phyloP scores from a whole-genome alignment of 495 filamentous ascomycete genomes.

The Xylaria bambusicola region DNA sequence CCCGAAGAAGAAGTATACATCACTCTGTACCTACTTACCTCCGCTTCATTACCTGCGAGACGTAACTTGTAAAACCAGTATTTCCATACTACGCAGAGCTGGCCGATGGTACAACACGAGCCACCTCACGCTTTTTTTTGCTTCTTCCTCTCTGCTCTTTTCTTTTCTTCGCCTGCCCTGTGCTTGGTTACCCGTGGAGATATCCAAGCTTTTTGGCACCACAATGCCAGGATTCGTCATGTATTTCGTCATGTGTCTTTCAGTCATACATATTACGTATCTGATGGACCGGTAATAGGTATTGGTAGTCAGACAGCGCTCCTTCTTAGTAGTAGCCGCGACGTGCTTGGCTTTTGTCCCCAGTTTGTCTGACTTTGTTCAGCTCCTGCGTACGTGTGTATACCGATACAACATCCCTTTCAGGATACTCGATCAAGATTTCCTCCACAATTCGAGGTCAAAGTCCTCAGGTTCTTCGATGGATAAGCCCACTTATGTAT shows the following conservation, averaged over 20 bases:
- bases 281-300: too few relatives aligned
- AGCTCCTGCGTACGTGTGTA: neutral
- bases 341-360: neutral
- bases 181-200: neutral
- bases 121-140: neutral
- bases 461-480: neutral
- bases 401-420: neutral
- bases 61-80: too few relatives aligned
- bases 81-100: neutral
- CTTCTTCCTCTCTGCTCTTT: neutral
- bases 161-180: neutral
- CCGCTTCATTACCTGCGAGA: too few relatives aligned
- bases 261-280: conserved; percentile 6
- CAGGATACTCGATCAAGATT: neutral
- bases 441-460: neutral
- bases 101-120: conserved; percentile 1
- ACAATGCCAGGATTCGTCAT: too few relatives aligned
- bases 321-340: neutral
- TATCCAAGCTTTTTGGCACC: too few relatives aligned
- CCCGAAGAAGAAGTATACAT: neutral
- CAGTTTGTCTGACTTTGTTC: neutral
- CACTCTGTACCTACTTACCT: too few relatives aligned
- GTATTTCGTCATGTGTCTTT: too few relatives aligned
- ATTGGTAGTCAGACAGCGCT: neutral
- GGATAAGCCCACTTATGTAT: neutral